phyloP scores from a whole-genome alignment of 352 stramenopile species.

The Phytophthora pini region DNA sequence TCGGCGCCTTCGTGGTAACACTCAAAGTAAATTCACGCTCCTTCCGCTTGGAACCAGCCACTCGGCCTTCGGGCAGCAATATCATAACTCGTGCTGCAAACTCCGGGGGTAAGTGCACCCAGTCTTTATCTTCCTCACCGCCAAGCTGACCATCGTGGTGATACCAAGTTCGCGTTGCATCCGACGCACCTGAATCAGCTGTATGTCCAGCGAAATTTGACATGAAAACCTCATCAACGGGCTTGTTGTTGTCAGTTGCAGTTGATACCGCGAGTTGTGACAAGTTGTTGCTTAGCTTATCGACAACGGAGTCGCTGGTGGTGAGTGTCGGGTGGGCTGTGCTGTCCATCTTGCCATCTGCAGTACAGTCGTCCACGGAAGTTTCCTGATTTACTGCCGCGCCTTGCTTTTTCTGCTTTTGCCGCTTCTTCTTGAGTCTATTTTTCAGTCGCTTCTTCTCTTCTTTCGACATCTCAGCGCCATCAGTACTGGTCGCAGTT shows the following conservation, averaged over 20 bases:
- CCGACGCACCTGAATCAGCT: conserved; percentile 3
- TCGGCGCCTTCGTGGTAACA: conserved; percentile 22
- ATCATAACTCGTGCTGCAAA: conserved; percentile 80
- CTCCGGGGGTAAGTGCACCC: conserved; percentile 73
- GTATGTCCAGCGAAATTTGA: conserved; percentile 34
- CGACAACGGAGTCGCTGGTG: conserved; percentile 7
- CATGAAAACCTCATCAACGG: conserved; percentile 25
- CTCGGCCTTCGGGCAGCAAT: conserved; percentile 55
- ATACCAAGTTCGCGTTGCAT: conserved; percentile 29
- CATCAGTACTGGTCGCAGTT: conserved; percentile 3
- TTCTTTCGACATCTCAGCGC: conserved; percentile 65
- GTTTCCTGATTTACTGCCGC: conserved; percentile 10
- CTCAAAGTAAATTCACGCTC: conserved; percentile 76
- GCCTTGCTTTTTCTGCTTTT: conserved; percentile 87
- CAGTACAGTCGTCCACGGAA: conserved; percentile 8
- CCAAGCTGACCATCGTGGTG: conserved; percentile 25
- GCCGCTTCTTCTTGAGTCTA: conserved; percentile 94
- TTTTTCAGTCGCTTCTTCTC: conserved; percentile 96
- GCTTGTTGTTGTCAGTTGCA: background rate
- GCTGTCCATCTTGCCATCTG: conserved; percentile 31
- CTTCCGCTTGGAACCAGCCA: conserved; percentile 62
- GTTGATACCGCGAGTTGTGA: conserved; percentile 27
- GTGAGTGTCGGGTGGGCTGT: conserved; percentile 27
- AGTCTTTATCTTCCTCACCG: conserved; percentile 62
- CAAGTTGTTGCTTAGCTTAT: conserved; percentile 30